Evolutionary conservation across 2,329 filamentous ascomycete genomes (phyloP), one percentile per base, ranked within the genome.

Genomic region (Penicillium sp.): DNA sequence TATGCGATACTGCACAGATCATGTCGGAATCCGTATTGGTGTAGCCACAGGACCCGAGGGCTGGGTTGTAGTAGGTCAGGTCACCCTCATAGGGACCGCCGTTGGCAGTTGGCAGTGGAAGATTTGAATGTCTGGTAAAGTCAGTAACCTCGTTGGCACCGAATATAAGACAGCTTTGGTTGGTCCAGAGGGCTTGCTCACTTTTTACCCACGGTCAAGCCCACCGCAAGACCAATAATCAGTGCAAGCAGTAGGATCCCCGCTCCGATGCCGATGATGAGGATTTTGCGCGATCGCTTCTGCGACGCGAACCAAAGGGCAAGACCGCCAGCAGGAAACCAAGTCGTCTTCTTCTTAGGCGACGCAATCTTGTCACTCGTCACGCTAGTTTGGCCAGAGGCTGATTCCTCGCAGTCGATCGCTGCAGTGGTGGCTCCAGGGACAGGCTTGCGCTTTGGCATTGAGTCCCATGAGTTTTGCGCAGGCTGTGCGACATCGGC

Each of bases 31-130:
- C 79, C 1, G 72, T 76, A 57, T 85, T 86, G 1, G 77, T 81
- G 35, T 84, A 76, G 5, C 91, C 91, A 72, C 91, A 94, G 0
- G 90, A 88, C 13, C 91, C 91, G 4, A 91, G 81, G 0, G 76
- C 85, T 0, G 89, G 85, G 19, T 80, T 78, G 74, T 90, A 93
- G 78, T 88, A 93, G 0, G 89, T 92, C 55, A 91, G 74, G 54
- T 91, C 88, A 56, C 89, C 89, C 4, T 79, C 83, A 69, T 85
- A 86, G 0, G 83, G 81, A 1, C 82, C 79, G 12, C 80, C 79
- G 59, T 84, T 68, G 44, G 70, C 63, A 9, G 70, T 73, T 17
- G 72, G 72, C 3, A 74, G 67, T 3, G 71, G 65, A n/a, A 73
- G 70, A 40, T 72, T 71, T 2, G 60, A 57, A 13, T 59, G 37